phyloP scores from a whole-genome alignment of 495 filamentous ascomycete species.

The Cenococcum geophilum region DNA sequence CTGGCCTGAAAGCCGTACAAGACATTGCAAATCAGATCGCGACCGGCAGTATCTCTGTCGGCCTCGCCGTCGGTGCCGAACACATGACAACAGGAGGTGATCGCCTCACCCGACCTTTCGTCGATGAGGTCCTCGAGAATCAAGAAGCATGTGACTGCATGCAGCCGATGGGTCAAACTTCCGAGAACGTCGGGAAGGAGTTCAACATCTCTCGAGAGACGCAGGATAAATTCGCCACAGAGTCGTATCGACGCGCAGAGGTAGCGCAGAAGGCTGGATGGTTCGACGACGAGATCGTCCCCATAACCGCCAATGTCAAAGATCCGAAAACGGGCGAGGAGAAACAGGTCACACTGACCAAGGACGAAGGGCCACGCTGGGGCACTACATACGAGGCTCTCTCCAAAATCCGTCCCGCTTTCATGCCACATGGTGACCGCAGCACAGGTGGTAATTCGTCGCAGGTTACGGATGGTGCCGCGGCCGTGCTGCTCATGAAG shows the following conservation, averaged over 20 bases:
- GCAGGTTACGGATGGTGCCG: conserved; percentile 94
- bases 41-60: conserved; percentile 73
- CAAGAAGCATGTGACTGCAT: conserved; percentile 81
- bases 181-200: conserved; percentile 90
- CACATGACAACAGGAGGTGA: conserved; percentile 72
- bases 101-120: conserved; percentile 63
- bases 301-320: conserved; percentile 74
- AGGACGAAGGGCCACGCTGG: conserved; percentile 82
- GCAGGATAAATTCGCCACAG: conserved; percentile 80
- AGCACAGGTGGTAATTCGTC: conserved; percentile 93
- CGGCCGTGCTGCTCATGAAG: conserved; percentile 88
- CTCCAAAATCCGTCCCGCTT: conserved; percentile 82
- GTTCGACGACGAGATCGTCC: conserved; percentile 92
- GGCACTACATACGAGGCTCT: conserved; percentile 82
- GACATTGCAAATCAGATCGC: conserved; percentile 88
- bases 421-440: conserved; percentile 79
- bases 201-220: conserved; percentile 73
- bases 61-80: conserved; percentile 83
- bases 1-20: conserved; percentile 88
- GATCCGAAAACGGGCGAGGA: conserved; percentile 73
- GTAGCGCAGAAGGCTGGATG: conserved; percentile 84
- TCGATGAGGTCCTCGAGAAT: conserved; percentile 64
- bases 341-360: conserved; percentile 67
- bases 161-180: conserved; percentile 96
- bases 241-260: conserved; percentile 83